These are phyloP conservation scores for Harringtonia lauricola DNA, from an alignment of 2,329 filamentous ascomycete species.

Conservation along the genomic window DNA sequence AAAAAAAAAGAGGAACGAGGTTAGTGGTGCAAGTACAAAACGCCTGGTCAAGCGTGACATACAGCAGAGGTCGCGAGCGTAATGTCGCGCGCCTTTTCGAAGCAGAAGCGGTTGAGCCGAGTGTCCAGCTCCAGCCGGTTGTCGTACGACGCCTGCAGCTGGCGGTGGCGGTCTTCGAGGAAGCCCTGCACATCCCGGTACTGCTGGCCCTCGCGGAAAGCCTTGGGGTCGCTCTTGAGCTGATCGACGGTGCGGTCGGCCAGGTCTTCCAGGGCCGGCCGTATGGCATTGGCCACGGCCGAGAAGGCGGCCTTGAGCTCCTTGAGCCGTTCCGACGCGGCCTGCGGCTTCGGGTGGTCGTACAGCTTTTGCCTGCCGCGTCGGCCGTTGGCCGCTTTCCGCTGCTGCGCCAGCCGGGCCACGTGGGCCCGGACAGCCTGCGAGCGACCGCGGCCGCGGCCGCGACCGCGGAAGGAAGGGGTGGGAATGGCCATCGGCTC, in stretches of 20 bases:
- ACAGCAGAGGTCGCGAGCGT: conserved; percentile 10
- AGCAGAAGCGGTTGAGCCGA: conserved; percentile 5
- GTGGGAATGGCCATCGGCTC: conserved; percentile 7
- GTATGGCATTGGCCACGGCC: conserved; percentile 50
- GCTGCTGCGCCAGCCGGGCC: conserved; percentile 17
- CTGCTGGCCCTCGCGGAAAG: conserved; percentile 41
- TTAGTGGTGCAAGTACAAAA: not conserved
- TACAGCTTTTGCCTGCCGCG: conserved; percentile 46
- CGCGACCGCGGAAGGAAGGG: conserved; percentile 12
- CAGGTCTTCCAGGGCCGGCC: conserved; percentile 54
- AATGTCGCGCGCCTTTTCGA: conserved; percentile 2
- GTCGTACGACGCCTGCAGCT: conserved; percentile 13
- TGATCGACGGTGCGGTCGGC: conserved; percentile 48
- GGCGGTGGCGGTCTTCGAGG: conserved; percentile 33
- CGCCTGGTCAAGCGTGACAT: conserved; percentile 3
- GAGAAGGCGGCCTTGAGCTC: conserved; percentile 55
- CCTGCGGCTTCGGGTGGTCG: conserved; percentile 41
- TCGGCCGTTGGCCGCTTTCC: conserved; percentile 25
- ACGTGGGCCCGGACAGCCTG: conserved; percentile 14
- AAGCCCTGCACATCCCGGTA: conserved; percentile 38
- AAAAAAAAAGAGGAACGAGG: not conserved
- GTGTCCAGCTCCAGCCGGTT: conserved; percentile 14
- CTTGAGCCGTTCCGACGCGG: conserved; percentile 51
- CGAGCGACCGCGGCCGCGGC: conserved; percentile 24
- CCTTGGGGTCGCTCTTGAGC: conserved; percentile 41